Evolutionary conservation across 148 eudicot genomes (phyloP), one percentile per base, ranked within the genome.

Genomic region (Silene conica): DNA sequence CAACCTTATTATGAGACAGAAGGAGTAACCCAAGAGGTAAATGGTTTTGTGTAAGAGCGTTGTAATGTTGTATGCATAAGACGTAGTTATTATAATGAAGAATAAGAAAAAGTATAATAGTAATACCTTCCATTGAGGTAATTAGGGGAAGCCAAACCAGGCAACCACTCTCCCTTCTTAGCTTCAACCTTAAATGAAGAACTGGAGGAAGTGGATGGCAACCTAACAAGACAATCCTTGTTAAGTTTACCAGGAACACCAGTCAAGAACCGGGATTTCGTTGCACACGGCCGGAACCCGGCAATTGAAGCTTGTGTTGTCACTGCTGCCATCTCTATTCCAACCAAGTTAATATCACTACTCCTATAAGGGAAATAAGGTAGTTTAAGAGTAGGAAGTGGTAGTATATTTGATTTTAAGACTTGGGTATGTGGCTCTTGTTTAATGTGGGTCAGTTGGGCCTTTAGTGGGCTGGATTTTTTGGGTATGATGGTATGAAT

Each of bases 91-190:
- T 48, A 48, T 48, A 48, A 48, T 0, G 5, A 3, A 34, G 5
- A 34, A 2, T 34, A 67, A 2, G 2, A 38, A 38, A 38, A 6
- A 38, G 43, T 38, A 38, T 38, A 34, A 3, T 66, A 20, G 12
- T 18, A 26, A 0, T 67, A 90, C 98, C 98, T 92, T 65, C 99
- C 99, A 52, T 69, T 80, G 20, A 96, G 97, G 81, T 96, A 96
- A 50, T 31, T 63, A 8, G 99, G 99, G 0, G 99, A 96, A 73
- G 96, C 71, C 82, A 90, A 79, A 0, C 99, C 99, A 9, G 99
- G 98, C 31, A 96, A 79, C 99, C 99, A 96, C 78, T 96, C 89
- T 4, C 99, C 99, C 82, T 96, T 91, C 90, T 94, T 96, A 58
- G 99, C 99, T 76, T 89, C 85, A 70, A 92, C 92, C 73, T 86